A percentile compares a stretch with the other conserved stretches of the same genome.
phyloP scores from a whole-genome alignment of 225 moss, liverwort and hornwort genomes.

The Bryoerythrophyllum caledonicum region DNA sequence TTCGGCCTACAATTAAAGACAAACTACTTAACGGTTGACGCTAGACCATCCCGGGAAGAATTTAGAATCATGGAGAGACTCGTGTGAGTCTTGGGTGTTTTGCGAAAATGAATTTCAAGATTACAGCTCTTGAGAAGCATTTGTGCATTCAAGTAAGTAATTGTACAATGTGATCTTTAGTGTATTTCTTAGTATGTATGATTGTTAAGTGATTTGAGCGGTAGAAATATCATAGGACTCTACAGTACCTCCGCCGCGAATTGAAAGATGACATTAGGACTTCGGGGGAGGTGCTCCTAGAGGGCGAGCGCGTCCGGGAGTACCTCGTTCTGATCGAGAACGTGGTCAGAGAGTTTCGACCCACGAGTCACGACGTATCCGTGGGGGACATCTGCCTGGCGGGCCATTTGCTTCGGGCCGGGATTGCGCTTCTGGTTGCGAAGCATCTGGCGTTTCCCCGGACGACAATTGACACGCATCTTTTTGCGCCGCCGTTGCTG shows the following conservation, averaged over 20 bases:
- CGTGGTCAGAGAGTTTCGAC: not conserved
- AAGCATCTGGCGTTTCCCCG: not conserved
- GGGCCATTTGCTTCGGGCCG: slow-evolving; percentile 2
- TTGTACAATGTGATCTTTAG: no score
- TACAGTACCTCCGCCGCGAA: not conserved
- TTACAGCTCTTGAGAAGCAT: no score
- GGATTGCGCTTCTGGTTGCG: not conserved
- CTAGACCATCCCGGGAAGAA: no score
- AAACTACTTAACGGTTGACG: no score
- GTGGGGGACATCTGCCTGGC: not conserved
- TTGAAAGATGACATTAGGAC: not conserved
- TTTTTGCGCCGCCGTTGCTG: slow-evolving; percentile 4
- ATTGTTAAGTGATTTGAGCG: no score
- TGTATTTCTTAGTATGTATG: no score
- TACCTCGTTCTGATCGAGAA: not conserved
- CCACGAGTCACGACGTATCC: not conserved
- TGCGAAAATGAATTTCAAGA: no score
- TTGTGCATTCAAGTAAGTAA: no score
- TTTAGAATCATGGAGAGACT: no score
- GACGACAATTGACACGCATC: not conserved
- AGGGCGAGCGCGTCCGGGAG: not conserved
- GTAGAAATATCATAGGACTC: no score
- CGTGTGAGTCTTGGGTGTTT: no score
- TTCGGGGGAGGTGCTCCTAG: not conserved
- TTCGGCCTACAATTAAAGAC: no score